Conservation (phyloP, 192 early-diverging fungal species). For the Coemansia sp. region DNA sequence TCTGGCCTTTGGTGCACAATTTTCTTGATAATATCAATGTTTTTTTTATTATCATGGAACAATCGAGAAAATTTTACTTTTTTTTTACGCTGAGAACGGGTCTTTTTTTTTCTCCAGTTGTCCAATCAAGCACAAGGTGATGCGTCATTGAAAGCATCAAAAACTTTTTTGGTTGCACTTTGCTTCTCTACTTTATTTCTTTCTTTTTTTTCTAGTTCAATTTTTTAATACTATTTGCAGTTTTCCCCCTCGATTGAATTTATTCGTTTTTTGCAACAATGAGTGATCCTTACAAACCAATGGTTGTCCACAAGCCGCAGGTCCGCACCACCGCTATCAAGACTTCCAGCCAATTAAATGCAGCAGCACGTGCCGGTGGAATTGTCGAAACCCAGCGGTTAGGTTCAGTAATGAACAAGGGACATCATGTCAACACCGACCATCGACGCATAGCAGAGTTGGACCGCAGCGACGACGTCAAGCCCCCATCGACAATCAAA, state of each 20-base stretch:
- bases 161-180: too few relatives aligned
- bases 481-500: conserved; percentile 66
- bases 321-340: conserved; percentile 4
- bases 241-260: neutral
- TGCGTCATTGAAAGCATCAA: too few relatives aligned
- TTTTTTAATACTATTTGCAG: too few relatives aligned
- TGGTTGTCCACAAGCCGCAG: conserved; percentile 18
- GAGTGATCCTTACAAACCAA: conserved; percentile 6
- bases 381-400: conserved; percentile 18
- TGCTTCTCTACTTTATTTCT: too few relatives aligned
- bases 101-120: too few relatives aligned
- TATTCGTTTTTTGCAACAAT: conserved; percentile 6
- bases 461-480: conserved; percentile 86
- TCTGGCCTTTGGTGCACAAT: conserved; percentile 12
- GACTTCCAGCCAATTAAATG: conserved; percentile 13
- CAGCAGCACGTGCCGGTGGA: conserved; percentile 17
- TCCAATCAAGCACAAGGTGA: too few relatives aligned
- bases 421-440: conserved; percentile 62
- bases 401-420: conserved; percentile 55
- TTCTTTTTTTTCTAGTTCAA: too few relatives aligned
- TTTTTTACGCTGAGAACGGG: neutral
- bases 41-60: neutral
- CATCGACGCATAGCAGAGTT: conserved; percentile 82
- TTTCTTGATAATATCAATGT: neutral
- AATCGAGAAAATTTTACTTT: neutral